These are phyloP conservation scores for Cunninghamia lanceolata DNA, from an alignment of 75 land plant genomes.

Conservation along the genomic window DNA sequence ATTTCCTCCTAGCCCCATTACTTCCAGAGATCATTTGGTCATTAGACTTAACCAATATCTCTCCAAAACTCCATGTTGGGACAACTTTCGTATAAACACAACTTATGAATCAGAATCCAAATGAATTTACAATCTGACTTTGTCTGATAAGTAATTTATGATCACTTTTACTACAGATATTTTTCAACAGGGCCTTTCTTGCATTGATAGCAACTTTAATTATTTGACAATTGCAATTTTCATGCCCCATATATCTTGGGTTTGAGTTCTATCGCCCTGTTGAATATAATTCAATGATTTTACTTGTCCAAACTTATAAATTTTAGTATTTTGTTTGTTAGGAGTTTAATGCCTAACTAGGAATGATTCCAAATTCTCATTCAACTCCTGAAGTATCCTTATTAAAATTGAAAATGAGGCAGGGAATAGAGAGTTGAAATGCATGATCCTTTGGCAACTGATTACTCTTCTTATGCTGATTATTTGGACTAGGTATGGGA, in stretches of 20 bases:
- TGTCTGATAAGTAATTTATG: too few species aligned
- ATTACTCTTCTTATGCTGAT: neutral
- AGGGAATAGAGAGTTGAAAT: neutral
- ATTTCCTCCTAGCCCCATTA: neutral
- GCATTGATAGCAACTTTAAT: neutral
- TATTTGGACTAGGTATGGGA: conserved; percentile 73
- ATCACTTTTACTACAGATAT: too few species aligned
- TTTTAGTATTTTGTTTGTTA: neutral
- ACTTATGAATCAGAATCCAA: too few species aligned
- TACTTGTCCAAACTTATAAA: too few species aligned
- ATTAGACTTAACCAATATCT: too few species aligned
- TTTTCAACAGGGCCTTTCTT: too few species aligned
- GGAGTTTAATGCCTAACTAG: neutral
- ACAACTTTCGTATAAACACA: too few species aligned
- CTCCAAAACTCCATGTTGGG: too few species aligned
- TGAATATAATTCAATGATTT: too few species aligned
- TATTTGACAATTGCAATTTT: neutral
- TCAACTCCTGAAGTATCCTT: neutral
- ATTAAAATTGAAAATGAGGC: neutral
- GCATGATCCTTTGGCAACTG: neutral
- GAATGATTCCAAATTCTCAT: neutral
- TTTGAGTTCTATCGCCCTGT: too few species aligned
- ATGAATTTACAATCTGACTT: too few species aligned
- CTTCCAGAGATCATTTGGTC: neutral
- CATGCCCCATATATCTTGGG: neutral